Base-by-base conservation (phyloP, 805 yeast species). In the Candida xyloterini region DNA sequence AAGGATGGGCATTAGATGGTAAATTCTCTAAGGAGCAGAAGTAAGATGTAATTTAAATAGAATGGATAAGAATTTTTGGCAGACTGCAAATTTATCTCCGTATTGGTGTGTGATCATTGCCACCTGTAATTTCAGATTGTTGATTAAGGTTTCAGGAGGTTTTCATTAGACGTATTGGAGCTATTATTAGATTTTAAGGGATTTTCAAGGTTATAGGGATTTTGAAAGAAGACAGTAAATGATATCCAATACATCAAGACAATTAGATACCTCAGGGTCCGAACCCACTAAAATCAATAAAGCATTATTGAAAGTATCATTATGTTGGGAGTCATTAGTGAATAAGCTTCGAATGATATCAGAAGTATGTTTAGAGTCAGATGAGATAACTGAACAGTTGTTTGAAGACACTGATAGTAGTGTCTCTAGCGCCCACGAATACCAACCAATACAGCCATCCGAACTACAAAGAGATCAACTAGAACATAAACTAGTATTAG, bases 341-440 rank as follows among this genome's bases (percentile, higher is more conserved):
- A 41, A 55, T 45, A 40, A 57, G 55, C 46, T 78, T 18, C 66
- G 65, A 40, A 53, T 66, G 7, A 44, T 77, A 1, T 69, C 80
- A 2, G 79, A 77, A 47, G 76, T 70, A 15, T 68, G 67, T 2
- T 64, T 75, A 28, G 63, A 67, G 14, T 65, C 73, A 4, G 78
- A 74, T 61, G 79, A 76, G 46, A 62, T 67, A 1, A 64, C 73
- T 1, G 72, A 69, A 35, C 77, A 74, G 28, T 57, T 79, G 10
- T 79, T 79, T 52, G 68, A 68, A 11, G 45, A 40, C 27, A 35
- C 45, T 6, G 42, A 39, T n/a, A 37, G 44, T 24, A 37, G 47
- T 4, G 34, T 48, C 11, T 25, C 25, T 4, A 18, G 29, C 10
- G 24, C 25, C n/a, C 31, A 13, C 27, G 30, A 20, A 24, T 15